Evolutionary conservation across 805 yeast species (phyloP).

Genomic region (Maudiozyma saulgeensis): DNA sequence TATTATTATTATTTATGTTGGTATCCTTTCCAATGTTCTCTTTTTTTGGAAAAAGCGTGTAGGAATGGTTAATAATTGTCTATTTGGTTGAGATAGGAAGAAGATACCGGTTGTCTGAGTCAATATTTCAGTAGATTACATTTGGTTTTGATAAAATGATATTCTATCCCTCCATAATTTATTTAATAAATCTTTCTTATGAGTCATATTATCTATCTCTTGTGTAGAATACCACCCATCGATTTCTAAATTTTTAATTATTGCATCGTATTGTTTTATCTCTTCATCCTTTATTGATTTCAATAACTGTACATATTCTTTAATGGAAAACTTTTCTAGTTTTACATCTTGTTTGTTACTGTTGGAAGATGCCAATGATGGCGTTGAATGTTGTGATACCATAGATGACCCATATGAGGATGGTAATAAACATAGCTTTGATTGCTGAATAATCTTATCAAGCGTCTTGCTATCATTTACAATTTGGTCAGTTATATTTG

Average conservation of each 20-base stretch:
- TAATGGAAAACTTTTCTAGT: constrained; percentile 1
- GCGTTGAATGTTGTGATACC: neutral
- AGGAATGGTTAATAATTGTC: neutral
- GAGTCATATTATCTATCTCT: neutral
- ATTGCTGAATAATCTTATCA: neutral
- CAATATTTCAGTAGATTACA: neutral
- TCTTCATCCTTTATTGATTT: neutral
- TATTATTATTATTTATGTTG: no score
- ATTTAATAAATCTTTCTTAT: neutral
- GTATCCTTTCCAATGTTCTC: no score
- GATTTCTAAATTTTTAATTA: neutral
- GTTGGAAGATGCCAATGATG: neutral
- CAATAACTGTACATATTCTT: neutral
- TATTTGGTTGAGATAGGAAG: neutral
- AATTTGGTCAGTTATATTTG: neutral
- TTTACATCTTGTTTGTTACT: neutral
- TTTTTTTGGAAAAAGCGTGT: no score
- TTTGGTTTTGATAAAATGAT: neutral
- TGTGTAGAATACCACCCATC: constrained; percentile 3
- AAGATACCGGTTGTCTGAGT: neutral
- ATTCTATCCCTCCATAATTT: constrained; percentile 4
- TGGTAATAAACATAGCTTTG: constrained; percentile 1
- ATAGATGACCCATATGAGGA: neutral
- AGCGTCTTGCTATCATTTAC: neutral
- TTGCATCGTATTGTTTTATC: neutral